phyloP scores from a whole-genome alignment of 192 early-diverging fungal species.

The Linnemannia exigua region DNA sequence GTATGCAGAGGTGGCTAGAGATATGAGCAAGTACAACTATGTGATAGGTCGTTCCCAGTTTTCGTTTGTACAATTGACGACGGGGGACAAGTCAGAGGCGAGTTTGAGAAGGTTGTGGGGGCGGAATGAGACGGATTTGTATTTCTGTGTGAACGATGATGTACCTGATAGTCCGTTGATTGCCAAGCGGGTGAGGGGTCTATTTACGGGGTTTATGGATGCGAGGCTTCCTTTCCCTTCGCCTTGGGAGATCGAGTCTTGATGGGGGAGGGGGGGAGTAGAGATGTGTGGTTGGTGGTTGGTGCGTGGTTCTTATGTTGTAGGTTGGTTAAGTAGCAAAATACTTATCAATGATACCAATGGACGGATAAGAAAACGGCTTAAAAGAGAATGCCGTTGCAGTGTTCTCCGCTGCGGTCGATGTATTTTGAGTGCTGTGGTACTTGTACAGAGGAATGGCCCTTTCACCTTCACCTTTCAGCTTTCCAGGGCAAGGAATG shows the following conservation, averaged over 20 bases:
- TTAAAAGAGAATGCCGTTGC: no score
- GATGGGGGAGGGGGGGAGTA: neutral
- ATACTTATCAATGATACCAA: no score
- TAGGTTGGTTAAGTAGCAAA: no score
- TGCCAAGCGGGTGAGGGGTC: neutral
- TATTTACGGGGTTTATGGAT: constrained; percentile 23
- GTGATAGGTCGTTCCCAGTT: constrained; percentile 21
- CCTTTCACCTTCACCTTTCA: no score
- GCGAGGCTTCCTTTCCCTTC: constrained; percentile 19
- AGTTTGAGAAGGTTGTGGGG: constrained; percentile 6
- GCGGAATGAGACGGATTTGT: neutral
- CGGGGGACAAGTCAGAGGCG: neutral
- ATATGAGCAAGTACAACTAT: constrained; percentile 50
- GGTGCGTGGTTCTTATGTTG: no score
- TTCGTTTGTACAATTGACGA: constrained; percentile 28
- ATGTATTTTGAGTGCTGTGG: no score
- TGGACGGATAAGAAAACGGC: no score
- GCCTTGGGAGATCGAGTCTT: constrained; percentile 24
- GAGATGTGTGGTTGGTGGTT: no score
- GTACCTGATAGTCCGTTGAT: constrained; percentile 28
- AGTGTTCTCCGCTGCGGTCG: no score
- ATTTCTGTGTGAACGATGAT: constrained; percentile 53
- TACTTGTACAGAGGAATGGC: no score
- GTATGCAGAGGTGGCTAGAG: constrained; percentile 3
- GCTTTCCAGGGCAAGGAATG: no score